Evolutionary conservation across 805 yeast species (phyloP).

Genomic region (Saturnispora mendoncae): DNA sequence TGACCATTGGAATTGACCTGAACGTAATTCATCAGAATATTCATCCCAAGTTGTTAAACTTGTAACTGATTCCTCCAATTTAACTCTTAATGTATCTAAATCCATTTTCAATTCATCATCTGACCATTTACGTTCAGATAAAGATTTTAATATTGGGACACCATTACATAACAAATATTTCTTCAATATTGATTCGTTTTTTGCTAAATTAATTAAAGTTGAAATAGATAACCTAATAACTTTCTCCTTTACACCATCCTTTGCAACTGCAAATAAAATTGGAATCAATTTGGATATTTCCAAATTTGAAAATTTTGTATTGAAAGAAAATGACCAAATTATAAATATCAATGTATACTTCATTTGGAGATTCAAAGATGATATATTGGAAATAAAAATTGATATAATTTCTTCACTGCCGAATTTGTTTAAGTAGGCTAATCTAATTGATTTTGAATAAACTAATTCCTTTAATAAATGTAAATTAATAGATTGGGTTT

Average conservation of each 20-base stretch:
- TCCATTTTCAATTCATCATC: slow-evolving; percentile 85
- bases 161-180: slow-evolving; percentile 69
- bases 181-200: slow-evolving; percentile 34
- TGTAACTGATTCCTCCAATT: slow-evolving; percentile 64
- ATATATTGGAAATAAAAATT: slow-evolving; percentile 16
- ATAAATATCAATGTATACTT: slow-evolving; percentile 72
- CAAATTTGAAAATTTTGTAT: slow-evolving; percentile 26
- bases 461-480: slow-evolving; percentile 60
- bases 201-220: slow-evolving; percentile 53
- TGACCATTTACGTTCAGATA: slow-evolving; percentile 85
- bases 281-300: slow-evolving; percentile 30
- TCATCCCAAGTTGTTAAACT: slow-evolving; percentile 88
- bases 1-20: slow-evolving; percentile 73
- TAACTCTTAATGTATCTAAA: slow-evolving; percentile 46
- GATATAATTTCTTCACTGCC: neutral
- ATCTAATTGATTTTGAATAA: slow-evolving; percentile 44
- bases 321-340: slow-evolving; percentile 82
- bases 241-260: slow-evolving; percentile 85
- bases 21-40: slow-evolving; percentile 73
- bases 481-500: slow-evolving; percentile 21
- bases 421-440: slow-evolving; percentile 33
- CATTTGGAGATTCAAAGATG: slow-evolving; percentile 63
- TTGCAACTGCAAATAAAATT: slow-evolving; percentile 49
- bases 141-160: slow-evolving; percentile 52
- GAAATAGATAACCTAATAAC: slow-evolving; percentile 79